Conservation (phyloP, 2,329 filamentous ascomycete species). For the Fusarium chaquense region DNA sequence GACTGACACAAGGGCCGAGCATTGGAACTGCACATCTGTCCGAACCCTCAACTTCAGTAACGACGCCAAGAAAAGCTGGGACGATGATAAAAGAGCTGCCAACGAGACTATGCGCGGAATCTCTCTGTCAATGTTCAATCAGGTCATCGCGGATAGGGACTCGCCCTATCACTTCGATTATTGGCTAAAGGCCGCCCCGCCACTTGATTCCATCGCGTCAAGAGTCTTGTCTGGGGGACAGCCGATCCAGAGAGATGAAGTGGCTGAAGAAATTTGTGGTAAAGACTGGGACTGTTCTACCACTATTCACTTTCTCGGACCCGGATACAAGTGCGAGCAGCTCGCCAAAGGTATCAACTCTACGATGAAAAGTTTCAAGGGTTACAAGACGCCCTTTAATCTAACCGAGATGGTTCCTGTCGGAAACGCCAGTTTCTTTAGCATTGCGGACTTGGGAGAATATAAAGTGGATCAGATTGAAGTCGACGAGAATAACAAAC, state of each 20-base stretch:
- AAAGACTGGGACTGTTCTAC: constrained; percentile 40
- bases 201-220: constrained; percentile 26
- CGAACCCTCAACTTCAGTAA: constrained; percentile 40
- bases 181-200: constrained; percentile 23
- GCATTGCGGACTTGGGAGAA: constrained; percentile 24
- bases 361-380: constrained; percentile 9
- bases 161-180: constrained; percentile 29
- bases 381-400: constrained; percentile 28
- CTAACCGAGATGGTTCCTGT: constrained; percentile 19
- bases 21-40: constrained; percentile 20
- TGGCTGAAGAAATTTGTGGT: constrained; percentile 31
- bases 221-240: constrained; percentile 30
- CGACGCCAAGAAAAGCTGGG: constrained; percentile 24
- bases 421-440: constrained; percentile 30
- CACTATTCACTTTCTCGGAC: constrained; percentile 32
- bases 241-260: constrained; percentile 31
- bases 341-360: constrained; percentile 6
- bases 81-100: constrained; percentile 8
- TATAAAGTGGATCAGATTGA: constrained; percentile 22
- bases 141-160: background rate
- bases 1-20: background rate
- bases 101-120: constrained; percentile 27
- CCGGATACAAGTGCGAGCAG: constrained; percentile 40
- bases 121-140: constrained; percentile 33
- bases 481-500: constrained; percentile 10